phyloP scores from a whole-genome alignment of 2,329 filamentous ascomycete genomes.

The Alternaria conjuncta region DNA sequence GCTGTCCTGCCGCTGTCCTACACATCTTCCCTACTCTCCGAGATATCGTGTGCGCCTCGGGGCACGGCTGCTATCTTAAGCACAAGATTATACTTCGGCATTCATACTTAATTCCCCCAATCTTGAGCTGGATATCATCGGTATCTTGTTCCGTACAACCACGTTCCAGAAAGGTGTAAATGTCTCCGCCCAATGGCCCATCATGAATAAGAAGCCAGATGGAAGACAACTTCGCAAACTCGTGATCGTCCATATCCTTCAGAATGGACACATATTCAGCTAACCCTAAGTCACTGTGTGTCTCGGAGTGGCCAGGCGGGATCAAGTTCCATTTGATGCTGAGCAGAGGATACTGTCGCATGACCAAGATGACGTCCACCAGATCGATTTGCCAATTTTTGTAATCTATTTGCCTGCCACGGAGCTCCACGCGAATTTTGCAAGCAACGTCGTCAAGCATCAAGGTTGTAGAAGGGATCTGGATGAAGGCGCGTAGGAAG shows the following conservation, averaged over 20 bases:
- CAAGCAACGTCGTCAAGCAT: neutral
- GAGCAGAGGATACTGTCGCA: neutral
- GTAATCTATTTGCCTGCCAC: too few species aligned
- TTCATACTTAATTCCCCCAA: neutral
- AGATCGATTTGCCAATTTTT: neutral
- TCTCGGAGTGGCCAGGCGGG: neutral
- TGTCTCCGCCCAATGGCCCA: accelerated
- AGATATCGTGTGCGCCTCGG: neutral
- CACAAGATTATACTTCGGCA: accelerated
- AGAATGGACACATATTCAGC: neutral
- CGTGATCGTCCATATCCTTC: neutral
- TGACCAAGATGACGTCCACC: neutral
- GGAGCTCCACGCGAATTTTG: neutral
- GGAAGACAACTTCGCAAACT: neutral
- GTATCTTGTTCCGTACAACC: neutral
- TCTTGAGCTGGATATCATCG: neutral
- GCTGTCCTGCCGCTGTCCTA: neutral
- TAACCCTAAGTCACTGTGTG: neutral
- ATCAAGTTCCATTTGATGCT: neutral
- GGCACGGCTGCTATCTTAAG: accelerated
- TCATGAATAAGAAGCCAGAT: neutral
- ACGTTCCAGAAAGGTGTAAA: neutral
- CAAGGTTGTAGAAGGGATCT: neutral
- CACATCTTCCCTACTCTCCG: neutral
- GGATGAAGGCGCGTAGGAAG: neutral